phyloP scores from a whole-genome alignment of 192 early-diverging fungal genomes.

The Mortierella claussenii region DNA sequence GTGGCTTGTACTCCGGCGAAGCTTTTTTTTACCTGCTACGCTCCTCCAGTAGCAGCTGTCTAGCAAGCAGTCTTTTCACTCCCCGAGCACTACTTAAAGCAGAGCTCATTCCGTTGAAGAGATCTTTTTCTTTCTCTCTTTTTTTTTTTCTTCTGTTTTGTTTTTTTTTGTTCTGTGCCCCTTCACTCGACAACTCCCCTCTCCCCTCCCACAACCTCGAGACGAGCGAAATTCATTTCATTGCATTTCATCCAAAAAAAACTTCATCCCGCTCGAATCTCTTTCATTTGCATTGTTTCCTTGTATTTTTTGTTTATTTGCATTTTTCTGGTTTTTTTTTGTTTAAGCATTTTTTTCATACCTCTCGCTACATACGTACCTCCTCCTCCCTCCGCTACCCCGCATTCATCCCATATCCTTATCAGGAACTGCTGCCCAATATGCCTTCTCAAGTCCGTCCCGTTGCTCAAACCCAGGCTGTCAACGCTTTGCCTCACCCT shows the following conservation, averaged over 20 bases:
- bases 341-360: slow-evolving; percentile 15
- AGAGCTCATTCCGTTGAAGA: not conserved
- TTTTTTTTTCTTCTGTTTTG: slow-evolving; percentile 36
- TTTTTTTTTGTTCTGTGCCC: slow-evolving; percentile 24
- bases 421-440: not conserved
- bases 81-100: slow-evolving; percentile 5
- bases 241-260: slow-evolving; percentile 7
- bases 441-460: slow-evolving; percentile 31
- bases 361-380: slow-evolving; percentile 10
- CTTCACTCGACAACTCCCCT: slow-evolving; percentile 13
- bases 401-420: not conserved
- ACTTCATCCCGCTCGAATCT: slow-evolving; percentile 1
- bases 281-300: slow-evolving; percentile 5
- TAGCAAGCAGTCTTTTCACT: too few species aligned
- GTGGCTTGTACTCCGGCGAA: slow-evolving; percentile 20
- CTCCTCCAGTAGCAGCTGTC: too few species aligned
- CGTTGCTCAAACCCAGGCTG: not conserved
- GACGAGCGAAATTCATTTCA: slow-evolving; percentile 10
- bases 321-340: slow-evolving; percentile 8
- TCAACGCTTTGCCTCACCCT: slow-evolving; percentile 26
- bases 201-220: not conserved
- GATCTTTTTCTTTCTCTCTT: slow-evolving; percentile 37
- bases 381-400: not conserved
- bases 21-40: slow-evolving; percentile 1
- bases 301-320: slow-evolving; percentile 14